A percentile compares a stretch with the other conserved stretches of the same genome.
Conservation (phyloP, 345 rosid genomes). For the Boechera divaricarpa region DNA sequence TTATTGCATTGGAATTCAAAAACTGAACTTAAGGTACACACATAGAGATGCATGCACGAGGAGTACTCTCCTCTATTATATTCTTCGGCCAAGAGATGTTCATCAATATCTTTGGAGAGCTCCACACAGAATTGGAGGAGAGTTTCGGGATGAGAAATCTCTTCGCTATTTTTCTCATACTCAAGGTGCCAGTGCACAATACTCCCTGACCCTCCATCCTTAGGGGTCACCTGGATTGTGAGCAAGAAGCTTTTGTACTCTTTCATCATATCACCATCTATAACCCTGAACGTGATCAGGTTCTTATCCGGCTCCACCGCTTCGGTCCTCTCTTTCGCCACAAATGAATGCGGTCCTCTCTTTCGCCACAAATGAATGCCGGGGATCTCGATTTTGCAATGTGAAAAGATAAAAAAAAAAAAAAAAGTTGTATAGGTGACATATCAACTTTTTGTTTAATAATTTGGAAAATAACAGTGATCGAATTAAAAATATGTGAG, state of each 20-base stretch:
- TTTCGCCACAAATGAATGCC: neutral
- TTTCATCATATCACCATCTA: conserved; percentile 45
- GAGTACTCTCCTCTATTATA: neutral
- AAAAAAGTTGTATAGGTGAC: neutral
- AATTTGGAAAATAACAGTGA: neutral
- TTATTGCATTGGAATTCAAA: conserved; percentile 6
- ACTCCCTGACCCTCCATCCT: conserved; percentile 28
- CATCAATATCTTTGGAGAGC: conserved; percentile 45
- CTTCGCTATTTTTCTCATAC: conserved; percentile 48
- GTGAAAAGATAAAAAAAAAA: neutral
- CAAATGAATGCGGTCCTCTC: neutral
- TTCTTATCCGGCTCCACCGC: conserved; percentile 39
- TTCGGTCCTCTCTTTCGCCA: conserved; percentile 43
- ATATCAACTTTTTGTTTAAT: neutral
- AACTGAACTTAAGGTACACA: conserved; percentile 1
- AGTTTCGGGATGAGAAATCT: conserved; percentile 46
- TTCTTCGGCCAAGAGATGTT: conserved; percentile 38
- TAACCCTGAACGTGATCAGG: conserved; percentile 28
- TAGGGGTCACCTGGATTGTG: conserved; percentile 41
- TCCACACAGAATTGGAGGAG: conserved; percentile 41
- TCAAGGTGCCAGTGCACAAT: conserved; percentile 46
- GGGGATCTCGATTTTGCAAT: neutral
- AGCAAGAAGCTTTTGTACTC: conserved; percentile 36
- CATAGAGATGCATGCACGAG: neutral
- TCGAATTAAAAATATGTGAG: neutral